Evolutionary conservation across 352 stramenopile genomes (phyloP).

Genomic region (Ophiocytium majus): DNA sequence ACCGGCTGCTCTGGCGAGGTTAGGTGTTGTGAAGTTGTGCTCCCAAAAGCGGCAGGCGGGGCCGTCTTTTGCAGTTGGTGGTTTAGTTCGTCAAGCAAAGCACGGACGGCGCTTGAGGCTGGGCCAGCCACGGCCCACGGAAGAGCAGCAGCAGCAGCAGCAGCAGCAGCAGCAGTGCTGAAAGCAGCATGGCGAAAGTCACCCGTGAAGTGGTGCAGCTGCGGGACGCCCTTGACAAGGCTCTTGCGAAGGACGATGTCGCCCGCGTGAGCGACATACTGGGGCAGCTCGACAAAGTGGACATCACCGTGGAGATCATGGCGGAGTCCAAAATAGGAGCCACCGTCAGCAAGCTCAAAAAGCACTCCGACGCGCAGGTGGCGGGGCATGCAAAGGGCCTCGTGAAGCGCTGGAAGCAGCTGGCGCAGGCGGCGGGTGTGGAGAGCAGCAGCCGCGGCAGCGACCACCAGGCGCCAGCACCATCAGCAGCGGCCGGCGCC

Average conservation of each 20-base stretch:
- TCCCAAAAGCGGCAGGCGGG: too few species aligned
- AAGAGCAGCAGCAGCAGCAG: too few species aligned
- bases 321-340: conserved; percentile 40
- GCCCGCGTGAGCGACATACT: conserved; percentile 34
- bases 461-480: not conserved
- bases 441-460: conserved; percentile 14
- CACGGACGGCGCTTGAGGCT: too few species aligned
- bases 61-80: too few species aligned
- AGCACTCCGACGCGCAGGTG: conserved; percentile 77
- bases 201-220: not conserved
- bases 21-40: too few species aligned
- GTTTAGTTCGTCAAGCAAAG: too few species aligned
- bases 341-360: conserved; percentile 69
- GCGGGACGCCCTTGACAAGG: conserved; percentile 8
- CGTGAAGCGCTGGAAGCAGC: conserved; percentile 79
- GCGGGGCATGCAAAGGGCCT: conserved; percentile 69
- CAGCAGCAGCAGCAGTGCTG: too few species aligned
- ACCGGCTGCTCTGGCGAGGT: too few species aligned
- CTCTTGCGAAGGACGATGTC: conserved; percentile 22
- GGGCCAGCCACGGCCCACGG: too few species aligned
- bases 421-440: conserved; percentile 64
- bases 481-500: not conserved
- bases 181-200: too few species aligned
- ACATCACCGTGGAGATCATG: conserved; percentile 34
- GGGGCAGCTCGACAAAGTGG: conserved; percentile 20